Percentiles rank a stretch among this genome's conserved stretches.
Conservation (phyloP, 352 stramenopile species). For the Globisporangium irregulare region DNA sequence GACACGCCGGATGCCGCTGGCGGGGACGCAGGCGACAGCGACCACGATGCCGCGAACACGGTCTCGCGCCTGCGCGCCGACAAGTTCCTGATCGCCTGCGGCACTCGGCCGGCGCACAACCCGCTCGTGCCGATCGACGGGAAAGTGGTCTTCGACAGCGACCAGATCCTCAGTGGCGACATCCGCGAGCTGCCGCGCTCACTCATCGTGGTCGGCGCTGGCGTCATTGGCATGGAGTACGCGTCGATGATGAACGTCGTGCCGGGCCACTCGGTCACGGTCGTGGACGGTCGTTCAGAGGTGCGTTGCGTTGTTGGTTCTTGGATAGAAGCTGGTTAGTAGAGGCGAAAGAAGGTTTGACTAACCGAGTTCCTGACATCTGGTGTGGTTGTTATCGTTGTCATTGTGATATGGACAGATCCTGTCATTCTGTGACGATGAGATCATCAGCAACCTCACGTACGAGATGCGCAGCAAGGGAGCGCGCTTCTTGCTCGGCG, state of each 20-base stretch:
- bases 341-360: not conserved
- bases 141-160: constrained; percentile 77
- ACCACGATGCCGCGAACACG: constrained; percentile 24
- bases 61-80: constrained; percentile 53
- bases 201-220: constrained; percentile 79
- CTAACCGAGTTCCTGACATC: not conserved
- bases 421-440: constrained; percentile 79
- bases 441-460: constrained; percentile 86
- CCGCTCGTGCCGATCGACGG: constrained; percentile 81
- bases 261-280: constrained; percentile 81
- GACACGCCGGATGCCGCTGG: constrained; percentile 19
- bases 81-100: constrained; percentile 85
- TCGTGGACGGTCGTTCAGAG: constrained; percentile 77
- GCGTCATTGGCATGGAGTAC: constrained; percentile 91
- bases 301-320: not conserved
- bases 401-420: constrained; percentile 26
- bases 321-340: not conserved
- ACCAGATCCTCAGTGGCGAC: constrained; percentile 72
- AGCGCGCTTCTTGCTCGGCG: constrained; percentile 78
- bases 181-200: constrained; percentile 69
- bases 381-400: not conserved
- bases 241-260: constrained; percentile 90
- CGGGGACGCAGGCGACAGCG: constrained; percentile 4
- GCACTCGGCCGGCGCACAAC: constrained; percentile 77
- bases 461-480: constrained; percentile 90